Conservation (phyloP, 495 filamentous ascomycete species). For the Jackrogersella minutella region DNA sequence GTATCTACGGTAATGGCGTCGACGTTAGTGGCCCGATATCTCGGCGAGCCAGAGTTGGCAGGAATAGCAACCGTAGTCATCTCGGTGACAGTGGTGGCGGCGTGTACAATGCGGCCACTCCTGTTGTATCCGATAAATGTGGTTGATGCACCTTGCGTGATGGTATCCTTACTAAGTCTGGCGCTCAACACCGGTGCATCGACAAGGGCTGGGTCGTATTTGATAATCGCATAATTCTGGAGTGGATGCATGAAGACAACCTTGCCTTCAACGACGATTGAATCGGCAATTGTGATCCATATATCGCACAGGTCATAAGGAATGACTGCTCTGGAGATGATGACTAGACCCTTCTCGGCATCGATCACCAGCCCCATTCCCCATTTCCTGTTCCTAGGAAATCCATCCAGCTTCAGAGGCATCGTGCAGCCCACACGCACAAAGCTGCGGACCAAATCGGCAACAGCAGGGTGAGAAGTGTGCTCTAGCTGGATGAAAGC, state of each 20-base stretch:
- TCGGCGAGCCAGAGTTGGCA: slow-evolving; percentile 86
- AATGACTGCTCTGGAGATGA: slow-evolving; percentile 91
- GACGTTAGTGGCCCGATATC: slow-evolving; percentile 94
- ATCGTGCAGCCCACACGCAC: slow-evolving; percentile 90
- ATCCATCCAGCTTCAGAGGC: slow-evolving; percentile 96
- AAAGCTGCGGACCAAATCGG: slow-evolving; percentile 92
- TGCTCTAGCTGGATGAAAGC: slow-evolving; percentile 91
- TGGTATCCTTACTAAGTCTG: slow-evolving; percentile 76
- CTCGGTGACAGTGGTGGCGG: slow-evolving; percentile 94
- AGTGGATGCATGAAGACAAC: slow-evolving; percentile 97
- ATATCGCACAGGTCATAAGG: slow-evolving; percentile 98
- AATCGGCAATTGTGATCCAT: slow-evolving; percentile 92
- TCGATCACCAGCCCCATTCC: slow-evolving; percentile 96
- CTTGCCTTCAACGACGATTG: slow-evolving; percentile 90
- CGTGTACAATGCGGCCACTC: slow-evolving; percentile 90
- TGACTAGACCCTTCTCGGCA: slow-evolving; percentile 91
- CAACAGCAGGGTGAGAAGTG: slow-evolving; percentile 86
- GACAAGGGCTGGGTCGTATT: slow-evolving; percentile 93
- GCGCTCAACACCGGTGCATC: slow-evolving; percentile 92
- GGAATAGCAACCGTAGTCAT: slow-evolving; percentile 98
- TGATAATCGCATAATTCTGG: slow-evolving; percentile 94
- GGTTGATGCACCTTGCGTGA: slow-evolving; percentile 88
- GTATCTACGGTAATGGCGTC: slow-evolving; percentile 98
- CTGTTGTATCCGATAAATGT: slow-evolving; percentile 98
- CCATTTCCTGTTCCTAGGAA: slow-evolving; percentile 89